phyloP scores from a whole-genome alignment of 768 basidiomycete genomes.

The Kockovaella imperatae region DNA sequence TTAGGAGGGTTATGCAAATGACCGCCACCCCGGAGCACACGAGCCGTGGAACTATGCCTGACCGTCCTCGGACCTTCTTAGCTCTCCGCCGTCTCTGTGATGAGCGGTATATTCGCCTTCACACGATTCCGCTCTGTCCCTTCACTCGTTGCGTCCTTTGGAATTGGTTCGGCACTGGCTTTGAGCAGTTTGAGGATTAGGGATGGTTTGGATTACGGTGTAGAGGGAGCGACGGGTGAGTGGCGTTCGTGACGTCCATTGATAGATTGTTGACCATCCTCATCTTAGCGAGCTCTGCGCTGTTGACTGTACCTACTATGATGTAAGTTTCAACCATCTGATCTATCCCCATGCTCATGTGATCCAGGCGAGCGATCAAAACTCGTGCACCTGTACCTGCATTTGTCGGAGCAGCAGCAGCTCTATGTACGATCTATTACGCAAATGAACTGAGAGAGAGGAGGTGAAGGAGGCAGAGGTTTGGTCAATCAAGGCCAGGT shows the following conservation, averaged over 20 bases:
- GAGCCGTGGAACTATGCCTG: too few species aligned
- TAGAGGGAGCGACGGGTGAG: slow-evolving; percentile 42
- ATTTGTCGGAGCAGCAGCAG: slow-evolving; percentile 13
- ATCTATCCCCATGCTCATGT: not conserved
- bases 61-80: too few species aligned
- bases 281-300: slow-evolving; percentile 11
- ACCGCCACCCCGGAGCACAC: too few species aligned
- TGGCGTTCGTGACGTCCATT: not conserved
- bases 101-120: slow-evolving; percentile 36
- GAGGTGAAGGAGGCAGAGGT: not conserved
- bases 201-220: slow-evolving; percentile 43
- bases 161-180: slow-evolving; percentile 38
- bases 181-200: slow-evolving; percentile 38
- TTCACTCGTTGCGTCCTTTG: slow-evolving; percentile 35
- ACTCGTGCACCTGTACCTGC: slow-evolving; percentile 17
- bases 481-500: not conserved
- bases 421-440: slow-evolving; percentile 26
- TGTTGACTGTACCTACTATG: slow-evolving; percentile 14
- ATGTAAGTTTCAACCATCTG: slow-evolving; percentile 1
- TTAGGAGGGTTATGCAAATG: too few species aligned
- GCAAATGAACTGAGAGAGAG: slow-evolving; percentile 10
- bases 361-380: slow-evolving; percentile 16
- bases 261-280: not conserved
- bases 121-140: slow-evolving; percentile 33
- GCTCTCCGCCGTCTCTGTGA: slow-evolving; percentile 36